Evolutionary conservation across 768 basidiomycete species (phyloP).

Genomic region (Rhizopogon salebrosus): DNA sequence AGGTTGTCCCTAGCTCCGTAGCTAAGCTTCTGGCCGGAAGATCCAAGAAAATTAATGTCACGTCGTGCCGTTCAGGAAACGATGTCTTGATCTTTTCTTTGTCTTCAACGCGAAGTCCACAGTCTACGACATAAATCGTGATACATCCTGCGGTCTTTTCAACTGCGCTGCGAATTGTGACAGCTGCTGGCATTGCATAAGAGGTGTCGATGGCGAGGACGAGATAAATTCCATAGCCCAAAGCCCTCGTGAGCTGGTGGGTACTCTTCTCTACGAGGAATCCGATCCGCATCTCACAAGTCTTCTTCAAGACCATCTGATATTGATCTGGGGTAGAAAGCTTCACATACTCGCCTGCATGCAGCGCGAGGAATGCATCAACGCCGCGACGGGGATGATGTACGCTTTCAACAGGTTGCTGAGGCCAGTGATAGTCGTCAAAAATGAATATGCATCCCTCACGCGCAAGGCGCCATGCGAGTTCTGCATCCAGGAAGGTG

Average conservation of each 20-base stretch:
- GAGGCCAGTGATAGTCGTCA: constrained; percentile 54
- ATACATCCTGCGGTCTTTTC: constrained; percentile 32
- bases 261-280: constrained; percentile 17
- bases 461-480: constrained; percentile 50
- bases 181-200: constrained; percentile 45
- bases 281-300: constrained; percentile 46
- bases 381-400: constrained; percentile 55
- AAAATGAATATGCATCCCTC: constrained; percentile 49
- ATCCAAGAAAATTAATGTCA: constrained; percentile 39
- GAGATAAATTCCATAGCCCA: constrained; percentile 46
- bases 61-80: constrained; percentile 19
- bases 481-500: constrained; percentile 55
- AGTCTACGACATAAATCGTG: constrained; percentile 47
- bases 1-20: constrained; percentile 26
- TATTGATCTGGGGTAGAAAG: constrained; percentile 36
- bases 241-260: constrained; percentile 10
- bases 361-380: constrained; percentile 49
- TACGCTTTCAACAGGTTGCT: constrained; percentile 40
- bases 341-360: constrained; percentile 41
- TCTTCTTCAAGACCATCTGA: constrained; percentile 51
- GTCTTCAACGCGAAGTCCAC: constrained; percentile 34
- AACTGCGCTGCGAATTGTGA: constrained; percentile 39
- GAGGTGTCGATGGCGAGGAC: constrained; percentile 37
- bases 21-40: constrained; percentile 29
- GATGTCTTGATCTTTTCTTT: constrained; percentile 27